A percentile compares a stretch with the other conserved stretches of the same genome.
These are phyloP conservation scores for Zygosaccharomyces bisporus DNA, from an alignment of 805 yeast genomes.

Conservation along the genomic window DNA sequence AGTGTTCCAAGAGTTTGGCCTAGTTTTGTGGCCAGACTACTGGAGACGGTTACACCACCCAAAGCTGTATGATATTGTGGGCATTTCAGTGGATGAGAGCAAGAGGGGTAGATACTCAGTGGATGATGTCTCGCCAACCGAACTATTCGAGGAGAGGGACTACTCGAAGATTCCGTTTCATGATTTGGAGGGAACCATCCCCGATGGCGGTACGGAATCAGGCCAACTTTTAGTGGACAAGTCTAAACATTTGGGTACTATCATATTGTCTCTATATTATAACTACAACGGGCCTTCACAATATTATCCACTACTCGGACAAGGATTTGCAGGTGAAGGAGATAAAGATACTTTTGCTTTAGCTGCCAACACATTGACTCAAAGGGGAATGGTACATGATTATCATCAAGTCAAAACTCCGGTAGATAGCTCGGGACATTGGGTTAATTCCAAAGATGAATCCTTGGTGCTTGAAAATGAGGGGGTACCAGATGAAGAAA, in stretches of 20 bases:
- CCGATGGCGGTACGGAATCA: constrained; percentile 69
- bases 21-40: constrained; percentile 78
- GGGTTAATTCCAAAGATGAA: constrained; percentile 18
- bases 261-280: constrained; percentile 60
- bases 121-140: constrained; percentile 36
- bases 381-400: constrained; percentile 17
- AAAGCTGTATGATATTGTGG: constrained; percentile 63
- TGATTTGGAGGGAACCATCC: constrained; percentile 60
- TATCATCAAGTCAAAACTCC: constrained; percentile 47
- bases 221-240: constrained; percentile 68
- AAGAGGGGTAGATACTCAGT: constrained; percentile 37
- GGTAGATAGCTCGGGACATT: constrained; percentile 40
- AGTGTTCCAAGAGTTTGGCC: constrained; percentile 50
- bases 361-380: constrained; percentile 51
- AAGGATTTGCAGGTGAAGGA: constrained; percentile 76
- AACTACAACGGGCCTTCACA: constrained; percentile 63
- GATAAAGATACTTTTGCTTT: constrained; percentile 73
- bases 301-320: constrained; percentile 67
- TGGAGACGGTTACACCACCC: constrained; percentile 86
- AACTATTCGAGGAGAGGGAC: constrained; percentile 22
- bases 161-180: constrained; percentile 45
- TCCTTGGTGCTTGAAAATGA: constrained; percentile 22
- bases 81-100: constrained; percentile 43
- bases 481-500: constrained; percentile 19
- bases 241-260: constrained; percentile 51